Evolutionary conservation across 805 yeast species (phyloP).

Genomic region (Pichia membranifaciens): DNA sequence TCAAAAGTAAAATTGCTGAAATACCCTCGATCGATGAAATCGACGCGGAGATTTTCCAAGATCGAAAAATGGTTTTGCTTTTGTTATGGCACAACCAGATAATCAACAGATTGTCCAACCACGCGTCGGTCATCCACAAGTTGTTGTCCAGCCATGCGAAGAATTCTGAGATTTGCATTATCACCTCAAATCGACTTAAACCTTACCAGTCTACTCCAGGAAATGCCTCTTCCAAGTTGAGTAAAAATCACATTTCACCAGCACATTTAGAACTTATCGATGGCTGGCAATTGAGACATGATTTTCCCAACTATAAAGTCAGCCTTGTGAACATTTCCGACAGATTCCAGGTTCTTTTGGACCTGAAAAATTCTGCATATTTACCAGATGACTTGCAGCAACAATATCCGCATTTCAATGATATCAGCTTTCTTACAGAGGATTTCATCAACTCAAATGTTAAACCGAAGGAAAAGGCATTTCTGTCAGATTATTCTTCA

Average conservation of each 20-base stretch:
- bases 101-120: conserved; percentile 23
- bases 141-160: conserved; percentile 11
- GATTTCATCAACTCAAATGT: conserved; percentile 20
- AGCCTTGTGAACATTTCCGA: conserved; percentile 26
- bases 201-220: conserved; percentile 12
- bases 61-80: conserved; percentile 24
- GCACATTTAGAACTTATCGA: conserved; percentile 29
- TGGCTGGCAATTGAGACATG: conserved; percentile 31
- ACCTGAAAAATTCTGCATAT: conserved; percentile 21
- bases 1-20: conserved; percentile 8
- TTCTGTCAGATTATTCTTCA: conserved; percentile 28
- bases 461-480: conserved; percentile 20
- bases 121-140: conserved; percentile 18
- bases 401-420: conserved; percentile 21
- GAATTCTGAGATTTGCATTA: conserved; percentile 21
- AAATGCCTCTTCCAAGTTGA: conserved; percentile 9
- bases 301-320: conserved; percentile 23
- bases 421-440: conserved; percentile 15
- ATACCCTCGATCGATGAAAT: conserved; percentile 19
- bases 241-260: conserved; percentile 20
- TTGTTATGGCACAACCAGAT: conserved; percentile 30
- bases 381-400: conserved; percentile 15
- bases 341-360: conserved; percentile 20
- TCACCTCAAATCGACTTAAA: conserved; percentile 26
- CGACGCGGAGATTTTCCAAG: conserved; percentile 23